Percentiles rank a stretch among this genome's conserved stretches.
Conservation (phyloP, 1,284 basidiomycete genomes). For the Ganoderma meredithae region DNA sequence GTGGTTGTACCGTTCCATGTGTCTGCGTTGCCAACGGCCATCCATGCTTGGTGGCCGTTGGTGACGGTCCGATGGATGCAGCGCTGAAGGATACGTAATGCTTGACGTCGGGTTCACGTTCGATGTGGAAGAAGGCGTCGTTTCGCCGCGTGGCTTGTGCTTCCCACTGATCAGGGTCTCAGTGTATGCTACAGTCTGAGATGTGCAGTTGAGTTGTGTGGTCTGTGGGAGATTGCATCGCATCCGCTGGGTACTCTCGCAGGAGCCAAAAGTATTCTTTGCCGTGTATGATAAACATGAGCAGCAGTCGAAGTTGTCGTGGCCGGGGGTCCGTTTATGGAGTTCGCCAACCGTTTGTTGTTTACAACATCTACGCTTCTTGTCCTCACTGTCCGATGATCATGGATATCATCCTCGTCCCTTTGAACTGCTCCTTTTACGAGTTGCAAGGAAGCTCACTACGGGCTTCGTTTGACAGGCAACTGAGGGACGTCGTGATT, state of each 20-base stretch:
- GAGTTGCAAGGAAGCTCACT: background rate
- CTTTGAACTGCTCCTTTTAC: background rate
- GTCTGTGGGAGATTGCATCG: background rate
- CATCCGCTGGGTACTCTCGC: background rate
- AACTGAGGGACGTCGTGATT: slow-evolving; percentile 77
- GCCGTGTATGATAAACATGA: background rate
- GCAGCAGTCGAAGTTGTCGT: background rate
- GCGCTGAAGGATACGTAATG: background rate
- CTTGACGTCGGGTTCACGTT: background rate
- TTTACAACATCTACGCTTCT: background rate
- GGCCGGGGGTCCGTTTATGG: background rate
- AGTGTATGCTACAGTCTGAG: background rate
- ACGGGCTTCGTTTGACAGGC: slow-evolving; percentile 49
- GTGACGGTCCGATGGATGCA: background rate
- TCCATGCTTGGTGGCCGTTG: background rate
- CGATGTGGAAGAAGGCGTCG: background rate
- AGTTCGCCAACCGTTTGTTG: background rate
- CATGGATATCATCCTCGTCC: background rate
- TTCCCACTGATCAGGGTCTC: background rate
- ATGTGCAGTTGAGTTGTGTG: background rate
- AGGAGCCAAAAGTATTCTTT: background rate
- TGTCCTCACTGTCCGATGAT: background rate
- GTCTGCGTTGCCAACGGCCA: slow-evolving; percentile 8
- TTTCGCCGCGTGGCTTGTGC: background rate
- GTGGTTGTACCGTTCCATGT: background rate